These are phyloP conservation scores for Ophiostoma triangulosporum DNA, from an alignment of 2,329 filamentous ascomycete genomes.

Conservation along the genomic window DNA sequence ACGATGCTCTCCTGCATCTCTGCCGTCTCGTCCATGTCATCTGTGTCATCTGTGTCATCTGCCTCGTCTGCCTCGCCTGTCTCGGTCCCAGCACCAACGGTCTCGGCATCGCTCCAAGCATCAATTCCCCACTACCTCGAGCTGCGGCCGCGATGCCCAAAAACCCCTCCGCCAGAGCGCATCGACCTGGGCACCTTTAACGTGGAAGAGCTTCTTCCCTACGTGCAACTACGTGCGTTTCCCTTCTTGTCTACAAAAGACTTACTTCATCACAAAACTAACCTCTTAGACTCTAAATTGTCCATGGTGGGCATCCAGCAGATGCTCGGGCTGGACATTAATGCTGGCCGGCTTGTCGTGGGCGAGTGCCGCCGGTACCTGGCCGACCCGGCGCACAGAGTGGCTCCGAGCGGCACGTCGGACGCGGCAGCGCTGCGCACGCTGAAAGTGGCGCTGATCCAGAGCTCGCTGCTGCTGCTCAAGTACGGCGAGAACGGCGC, in stretches of 20 bases:
- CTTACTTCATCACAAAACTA: too few species aligned
- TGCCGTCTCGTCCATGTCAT: not conserved
- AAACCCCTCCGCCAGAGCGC: constrained; percentile 8
- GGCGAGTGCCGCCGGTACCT: constrained; percentile 7
- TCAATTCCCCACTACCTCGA: constrained; percentile 10
- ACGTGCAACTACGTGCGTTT: constrained; percentile 9
- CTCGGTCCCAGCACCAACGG: not conserved
- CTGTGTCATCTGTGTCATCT: not conserved
- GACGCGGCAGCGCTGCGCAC: constrained; percentile 9
- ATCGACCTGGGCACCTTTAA: constrained; percentile 8
- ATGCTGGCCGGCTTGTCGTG: not conserved
- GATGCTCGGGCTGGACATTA: constrained; percentile 6
- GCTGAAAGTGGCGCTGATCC: constrained; percentile 10
- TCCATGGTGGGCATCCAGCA: constrained; percentile 5
- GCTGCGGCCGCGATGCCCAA: constrained; percentile 12
- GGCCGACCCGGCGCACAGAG: constrained; percentile 1
- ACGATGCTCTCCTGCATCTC: not conserved
- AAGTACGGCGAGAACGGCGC: not conserved
- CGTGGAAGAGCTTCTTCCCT: constrained; percentile 11
- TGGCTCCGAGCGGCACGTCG: constrained; percentile 4
- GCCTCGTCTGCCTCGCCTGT: not conserved
- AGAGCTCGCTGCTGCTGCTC: constrained; percentile 8
- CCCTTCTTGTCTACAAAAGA: not conserved
- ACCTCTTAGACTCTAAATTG: constrained; percentile 5
- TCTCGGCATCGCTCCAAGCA: not conserved